These are phyloP conservation scores for Aureobasidium pullulans DNA, from an alignment of 2,329 filamentous ascomycete species.

Conservation along the genomic window DNA sequence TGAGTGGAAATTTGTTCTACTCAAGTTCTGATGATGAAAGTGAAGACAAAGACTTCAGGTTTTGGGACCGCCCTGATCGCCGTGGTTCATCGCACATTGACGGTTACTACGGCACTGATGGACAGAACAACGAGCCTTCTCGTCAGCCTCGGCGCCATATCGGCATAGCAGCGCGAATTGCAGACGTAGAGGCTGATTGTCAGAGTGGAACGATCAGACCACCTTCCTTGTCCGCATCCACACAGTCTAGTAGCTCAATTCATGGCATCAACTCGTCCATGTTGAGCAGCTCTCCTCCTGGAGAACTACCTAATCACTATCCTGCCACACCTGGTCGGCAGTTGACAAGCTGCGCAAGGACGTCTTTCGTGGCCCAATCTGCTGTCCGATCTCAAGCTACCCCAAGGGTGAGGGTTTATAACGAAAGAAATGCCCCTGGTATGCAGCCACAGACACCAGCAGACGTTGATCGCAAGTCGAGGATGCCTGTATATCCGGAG, in stretches of 20 bases:
- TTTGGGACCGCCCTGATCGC: background rate
- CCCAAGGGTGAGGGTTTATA: constrained; percentile 24
- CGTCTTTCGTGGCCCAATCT: background rate
- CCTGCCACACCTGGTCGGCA: background rate
- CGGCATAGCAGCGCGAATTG: background rate
- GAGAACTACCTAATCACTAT: background rate
- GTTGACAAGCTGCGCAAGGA: background rate
- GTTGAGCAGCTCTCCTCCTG: background rate
- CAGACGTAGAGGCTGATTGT: background rate
- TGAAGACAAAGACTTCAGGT: background rate
- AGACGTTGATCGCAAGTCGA: constrained; percentile 19
- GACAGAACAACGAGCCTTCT: background rate
- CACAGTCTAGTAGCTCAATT: background rate
- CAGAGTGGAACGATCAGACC: background rate
- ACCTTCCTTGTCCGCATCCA: background rate
- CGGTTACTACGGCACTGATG: background rate
- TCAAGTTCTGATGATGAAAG: background rate
- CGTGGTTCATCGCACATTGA: background rate
- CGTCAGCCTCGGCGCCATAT: background rate
- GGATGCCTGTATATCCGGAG: background rate
- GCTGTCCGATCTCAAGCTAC: constrained; percentile 13
- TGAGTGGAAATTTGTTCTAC: constrained; percentile 6
- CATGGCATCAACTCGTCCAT: background rate
- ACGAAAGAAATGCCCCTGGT: constrained; percentile 22
- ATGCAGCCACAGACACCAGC: constrained; percentile 29